Base-by-base conservation (phyloP, 2,329 filamentous ascomycete species). In the Claviceps purpurea region DNA sequence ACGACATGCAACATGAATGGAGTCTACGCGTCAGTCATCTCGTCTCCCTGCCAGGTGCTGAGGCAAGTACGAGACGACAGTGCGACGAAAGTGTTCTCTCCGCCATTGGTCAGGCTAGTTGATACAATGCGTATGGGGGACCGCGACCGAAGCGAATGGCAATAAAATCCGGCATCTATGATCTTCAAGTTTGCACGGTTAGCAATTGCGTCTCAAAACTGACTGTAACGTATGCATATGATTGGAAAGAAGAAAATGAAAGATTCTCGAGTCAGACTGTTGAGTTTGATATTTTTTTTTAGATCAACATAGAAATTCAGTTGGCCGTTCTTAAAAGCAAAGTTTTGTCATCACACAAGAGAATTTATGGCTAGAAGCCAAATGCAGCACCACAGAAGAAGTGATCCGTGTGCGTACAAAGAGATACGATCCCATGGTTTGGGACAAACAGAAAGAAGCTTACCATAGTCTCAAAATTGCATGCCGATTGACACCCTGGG, bases 241-340 rank as follows among this genome's bases (percentile, higher is more conserved):
- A 34, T 34, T 11, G 13, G 18, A 26, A 43, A 8, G 5, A 45
- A 30, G 13, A 18, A 18, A 18, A 5, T 39, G 16, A 16, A 39
- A 24, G 20, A 18, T 26, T 37, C 39, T 49, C 30, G 22, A 58
- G 58, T 81, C 77, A 81, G 76, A 81, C 75, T 79, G 75, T 79
- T 79, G 75, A 81, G 77, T 76, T 80, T 81, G 77, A 79, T 76
- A 70, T 76, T 70, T 68, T 68, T 16, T 70, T 68, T 70, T 58
- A 49, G 61, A 62, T 80, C 77, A 74, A 79, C 77, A 81, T 73
- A 59, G 64, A 62, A 60, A 68, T 79, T 82, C 75, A 75, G 78
- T 78, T 79, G 78, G 78, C 77, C 77, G 78, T 81, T 81, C 77
- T 80, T 80, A 79, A 77, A 63, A 30, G 30, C 30, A n/a, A 67